A percentile compares a stretch with the other conserved stretches of the same genome.
Evolutionary conservation across 2,329 filamentous ascomycete species (phyloP).

Genomic region (Dothistroma septosporum): DNA sequence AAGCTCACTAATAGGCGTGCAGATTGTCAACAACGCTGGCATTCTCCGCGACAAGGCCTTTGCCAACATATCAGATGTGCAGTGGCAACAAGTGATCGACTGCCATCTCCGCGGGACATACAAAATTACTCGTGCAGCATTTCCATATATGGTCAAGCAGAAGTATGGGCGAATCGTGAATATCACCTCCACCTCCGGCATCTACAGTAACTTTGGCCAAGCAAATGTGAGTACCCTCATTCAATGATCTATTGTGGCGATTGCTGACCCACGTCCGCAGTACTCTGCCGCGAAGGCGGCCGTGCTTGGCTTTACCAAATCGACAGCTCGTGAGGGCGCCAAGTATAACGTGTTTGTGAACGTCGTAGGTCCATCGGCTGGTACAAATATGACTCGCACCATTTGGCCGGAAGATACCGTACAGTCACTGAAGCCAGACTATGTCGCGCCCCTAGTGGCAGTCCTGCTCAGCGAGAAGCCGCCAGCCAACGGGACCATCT

Average conservation of each 20-base stretch:
- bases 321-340: slow-evolving; percentile 81
- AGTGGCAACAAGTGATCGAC: slow-evolving; percentile 86
- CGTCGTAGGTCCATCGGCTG: slow-evolving; percentile 93
- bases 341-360: slow-evolving; percentile 98
- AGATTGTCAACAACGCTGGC: slow-evolving; percentile 82
- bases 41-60: slow-evolving; percentile 97
- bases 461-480: slow-evolving; percentile 80
- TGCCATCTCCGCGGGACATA: slow-evolving; percentile 91
- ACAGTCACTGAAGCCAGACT: slow-evolving; percentile 95
- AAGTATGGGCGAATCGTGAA: slow-evolving; percentile 96
- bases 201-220: slow-evolving; percentile 98
- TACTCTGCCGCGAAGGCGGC: slow-evolving; percentile 45
- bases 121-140: slow-evolving; percentile 92
- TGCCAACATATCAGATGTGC: slow-evolving; percentile 86
- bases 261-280: background rate
- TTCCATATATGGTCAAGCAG: slow-evolving; percentile 95
- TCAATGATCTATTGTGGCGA: background rate
- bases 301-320: slow-evolving; percentile 89
- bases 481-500: slow-evolving; percentile 75
- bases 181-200: slow-evolving; percentile 90
- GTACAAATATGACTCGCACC: slow-evolving; percentile 87
- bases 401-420: slow-evolving; percentile 94
- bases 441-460: slow-evolving; percentile 87
- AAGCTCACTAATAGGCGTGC: background rate
- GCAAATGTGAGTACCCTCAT: slow-evolving; percentile 59